These are phyloP conservation scores for Cyberlindnera nakhonratchasimensis DNA, from an alignment of 805 yeast genomes.

Conservation along the genomic window DNA sequence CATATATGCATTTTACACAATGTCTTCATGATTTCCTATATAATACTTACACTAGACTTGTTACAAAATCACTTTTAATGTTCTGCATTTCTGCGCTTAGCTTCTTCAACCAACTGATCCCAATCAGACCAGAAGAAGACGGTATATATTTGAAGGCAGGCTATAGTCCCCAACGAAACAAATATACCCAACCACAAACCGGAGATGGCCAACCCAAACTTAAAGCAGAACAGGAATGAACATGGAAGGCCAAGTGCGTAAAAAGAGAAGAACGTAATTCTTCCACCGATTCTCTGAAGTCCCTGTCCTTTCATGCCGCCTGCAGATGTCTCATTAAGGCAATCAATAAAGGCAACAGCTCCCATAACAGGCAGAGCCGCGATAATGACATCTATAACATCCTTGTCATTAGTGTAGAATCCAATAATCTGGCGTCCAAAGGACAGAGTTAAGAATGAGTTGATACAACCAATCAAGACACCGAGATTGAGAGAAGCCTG, in stretches of 20 bases:
- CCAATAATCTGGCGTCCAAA: slow-evolving; percentile 49
- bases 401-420: slow-evolving; percentile 58
- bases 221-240: slow-evolving; percentile 55
- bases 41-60: neutral
- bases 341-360: slow-evolving; percentile 64
- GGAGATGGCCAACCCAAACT: slow-evolving; percentile 40
- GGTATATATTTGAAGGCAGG: slow-evolving; percentile 44
- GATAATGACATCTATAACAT: slow-evolving; percentile 51
- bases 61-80: neutral
- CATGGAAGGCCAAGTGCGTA: slow-evolving; percentile 72
- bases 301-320: slow-evolving; percentile 87
- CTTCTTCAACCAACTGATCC: slow-evolving; percentile 46
- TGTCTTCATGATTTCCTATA: neutral
- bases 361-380: slow-evolving; percentile 61
- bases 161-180: slow-evolving; percentile 48
- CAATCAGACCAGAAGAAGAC: slow-evolving; percentile 47
- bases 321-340: slow-evolving; percentile 69
- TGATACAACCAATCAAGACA: slow-evolving; percentile 42
- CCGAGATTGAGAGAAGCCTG: slow-evolving; percentile 42
- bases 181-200: slow-evolving; percentile 84
- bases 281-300: slow-evolving; percentile 72
- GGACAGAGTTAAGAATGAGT: slow-evolving; percentile 47
- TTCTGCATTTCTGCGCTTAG: slow-evolving; percentile 34
- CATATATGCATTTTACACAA: neutral
- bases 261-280: slow-evolving; percentile 62